Conservation (phyloP, 768 basidiomycete genomes). For the Amanita rubescens region DNA sequence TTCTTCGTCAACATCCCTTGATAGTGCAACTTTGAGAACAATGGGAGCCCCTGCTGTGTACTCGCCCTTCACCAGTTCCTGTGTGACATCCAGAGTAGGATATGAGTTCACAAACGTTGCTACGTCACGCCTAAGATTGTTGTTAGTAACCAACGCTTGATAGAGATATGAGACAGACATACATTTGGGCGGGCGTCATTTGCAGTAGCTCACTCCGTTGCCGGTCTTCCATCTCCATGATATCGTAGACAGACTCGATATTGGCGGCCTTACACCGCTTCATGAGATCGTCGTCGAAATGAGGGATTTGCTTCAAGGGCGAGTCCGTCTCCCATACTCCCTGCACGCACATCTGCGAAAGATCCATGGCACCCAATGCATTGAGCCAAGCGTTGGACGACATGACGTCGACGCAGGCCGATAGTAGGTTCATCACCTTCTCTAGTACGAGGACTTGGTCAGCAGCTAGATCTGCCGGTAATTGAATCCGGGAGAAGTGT, state of each 20-base stretch:
- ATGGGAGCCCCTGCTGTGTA: constrained; percentile 85
- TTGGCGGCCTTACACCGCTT: constrained; percentile 76
- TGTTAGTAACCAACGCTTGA: constrained; percentile 11
- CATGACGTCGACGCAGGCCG: constrained; percentile 97
- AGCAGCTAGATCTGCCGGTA: constrained; percentile 89
- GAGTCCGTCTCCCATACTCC: constrained; percentile 97
- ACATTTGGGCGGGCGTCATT: constrained; percentile 87
- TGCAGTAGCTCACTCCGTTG: constrained; percentile 73
- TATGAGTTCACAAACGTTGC: constrained; percentile 96
- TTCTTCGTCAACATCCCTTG: constrained; percentile 76
- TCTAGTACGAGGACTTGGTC: constrained; percentile 85
- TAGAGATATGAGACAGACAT: constrained; percentile 25
- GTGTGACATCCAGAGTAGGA: constrained; percentile 88
- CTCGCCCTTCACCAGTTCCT: constrained; percentile 80
- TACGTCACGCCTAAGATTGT: constrained; percentile 69
- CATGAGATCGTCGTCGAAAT: constrained; percentile 89
- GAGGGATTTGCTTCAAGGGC: constrained; percentile 91
- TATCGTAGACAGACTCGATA: constrained; percentile 89
- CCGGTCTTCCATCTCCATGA: constrained; percentile 98
- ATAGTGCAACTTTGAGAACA: constrained; percentile 67
- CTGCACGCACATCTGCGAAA: constrained; percentile 98
- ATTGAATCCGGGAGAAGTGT: constrained; percentile 88
- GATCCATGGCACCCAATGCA: constrained; percentile 94
- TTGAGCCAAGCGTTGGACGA: constrained; percentile 94
- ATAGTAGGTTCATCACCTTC: constrained; percentile 85